Conservation (phyloP, 139 green algal genomes). For the Coccomyxa sp. region DNA sequence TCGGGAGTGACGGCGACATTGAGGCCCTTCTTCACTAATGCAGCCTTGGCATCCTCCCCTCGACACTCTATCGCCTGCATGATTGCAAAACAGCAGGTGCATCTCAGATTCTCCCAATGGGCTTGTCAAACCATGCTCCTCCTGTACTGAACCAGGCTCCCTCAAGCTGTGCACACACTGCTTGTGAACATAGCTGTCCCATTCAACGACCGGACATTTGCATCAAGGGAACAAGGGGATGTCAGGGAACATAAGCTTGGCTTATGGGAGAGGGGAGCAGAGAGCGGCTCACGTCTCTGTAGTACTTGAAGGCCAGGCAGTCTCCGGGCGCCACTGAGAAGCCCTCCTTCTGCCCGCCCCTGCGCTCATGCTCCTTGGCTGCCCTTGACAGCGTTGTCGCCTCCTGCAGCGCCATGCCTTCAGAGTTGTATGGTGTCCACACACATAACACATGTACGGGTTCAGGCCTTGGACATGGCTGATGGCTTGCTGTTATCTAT, state of each 20-base stretch:
- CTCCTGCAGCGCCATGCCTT: slow-evolving; percentile 25
- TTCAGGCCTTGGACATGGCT: slow-evolving; percentile 4
- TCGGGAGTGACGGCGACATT: slow-evolving; percentile 35
- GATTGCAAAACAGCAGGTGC: too few species aligned
- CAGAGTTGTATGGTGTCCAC: too few species aligned
- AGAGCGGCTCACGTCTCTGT: slow-evolving; percentile 57
- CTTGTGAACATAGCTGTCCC: too few species aligned
- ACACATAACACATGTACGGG: too few species aligned
- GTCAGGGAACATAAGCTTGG: too few species aligned
- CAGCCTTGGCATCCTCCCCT: slow-evolving; percentile 30
- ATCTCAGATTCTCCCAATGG: too few species aligned
- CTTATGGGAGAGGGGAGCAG: not conserved
- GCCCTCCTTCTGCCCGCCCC: slow-evolving; percentile 41
- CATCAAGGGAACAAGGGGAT: too few species aligned
- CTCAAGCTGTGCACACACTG: too few species aligned
- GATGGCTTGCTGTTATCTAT: too few species aligned
- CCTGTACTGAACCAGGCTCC: too few species aligned
- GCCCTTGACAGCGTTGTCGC: slow-evolving; percentile 54
- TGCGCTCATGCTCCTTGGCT: slow-evolving; percentile 76
- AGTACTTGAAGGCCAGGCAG: slow-evolving; percentile 82
- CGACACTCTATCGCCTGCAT: slow-evolving; percentile 60
- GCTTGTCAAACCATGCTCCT: too few species aligned
- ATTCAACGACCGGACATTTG: too few species aligned
- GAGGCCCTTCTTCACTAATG: slow-evolving; percentile 45
- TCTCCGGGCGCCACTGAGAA: slow-evolving; percentile 62